Evolutionary conservation across 768 basidiomycete species (phyloP).

Genomic region (Austroboletus eburneus): DNA sequence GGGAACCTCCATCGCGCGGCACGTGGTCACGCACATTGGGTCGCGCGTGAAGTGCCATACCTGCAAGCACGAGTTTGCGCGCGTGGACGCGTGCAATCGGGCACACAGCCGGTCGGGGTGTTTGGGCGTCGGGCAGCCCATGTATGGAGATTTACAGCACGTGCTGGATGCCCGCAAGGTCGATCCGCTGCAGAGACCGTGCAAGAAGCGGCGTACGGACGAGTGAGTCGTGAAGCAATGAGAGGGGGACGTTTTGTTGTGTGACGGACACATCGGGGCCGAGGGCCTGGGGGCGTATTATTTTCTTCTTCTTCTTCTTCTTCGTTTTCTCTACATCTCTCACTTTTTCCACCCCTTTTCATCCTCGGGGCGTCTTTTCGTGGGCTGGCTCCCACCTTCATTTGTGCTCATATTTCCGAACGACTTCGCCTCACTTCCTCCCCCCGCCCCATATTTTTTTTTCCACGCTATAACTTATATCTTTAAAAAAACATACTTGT

Average conservation of each 20-base stretch:
- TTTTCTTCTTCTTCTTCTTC: not conserved
- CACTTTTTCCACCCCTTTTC: no score
- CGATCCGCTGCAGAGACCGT: conserved; percentile 14
- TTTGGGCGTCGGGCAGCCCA: conserved; percentile 26
- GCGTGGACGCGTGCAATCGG: conserved; percentile 33
- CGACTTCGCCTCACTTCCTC: not conserved
- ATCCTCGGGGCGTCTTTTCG: no score
- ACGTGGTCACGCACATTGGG: conserved; percentile 31
- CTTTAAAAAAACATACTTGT: conserved; percentile 3
- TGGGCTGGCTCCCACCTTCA: no score
- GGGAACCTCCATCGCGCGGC: conserved; percentile 31
- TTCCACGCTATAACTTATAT: conserved; percentile 14
- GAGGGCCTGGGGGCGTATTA: no score
- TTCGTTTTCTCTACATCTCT: no score
- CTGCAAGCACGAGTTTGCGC: conserved; percentile 31
- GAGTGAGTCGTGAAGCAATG: conserved; percentile 6
- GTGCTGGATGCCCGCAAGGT: conserved; percentile 28
- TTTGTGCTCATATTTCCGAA: no score
- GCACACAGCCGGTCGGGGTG: conserved; percentile 31
- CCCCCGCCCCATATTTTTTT: not conserved
- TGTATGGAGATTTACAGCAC: conserved; percentile 27
- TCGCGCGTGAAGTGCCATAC: conserved; percentile 28
- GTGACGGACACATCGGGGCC: no score
- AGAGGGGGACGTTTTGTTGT: not conserved
- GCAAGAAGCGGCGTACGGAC: conserved; percentile 31